A percentile compares a stretch with the other conserved stretches of the same genome.
phyloP scores from a whole-genome alignment of 192 early-diverging fungal genomes.

The Radiomyces spectabilis region DNA sequence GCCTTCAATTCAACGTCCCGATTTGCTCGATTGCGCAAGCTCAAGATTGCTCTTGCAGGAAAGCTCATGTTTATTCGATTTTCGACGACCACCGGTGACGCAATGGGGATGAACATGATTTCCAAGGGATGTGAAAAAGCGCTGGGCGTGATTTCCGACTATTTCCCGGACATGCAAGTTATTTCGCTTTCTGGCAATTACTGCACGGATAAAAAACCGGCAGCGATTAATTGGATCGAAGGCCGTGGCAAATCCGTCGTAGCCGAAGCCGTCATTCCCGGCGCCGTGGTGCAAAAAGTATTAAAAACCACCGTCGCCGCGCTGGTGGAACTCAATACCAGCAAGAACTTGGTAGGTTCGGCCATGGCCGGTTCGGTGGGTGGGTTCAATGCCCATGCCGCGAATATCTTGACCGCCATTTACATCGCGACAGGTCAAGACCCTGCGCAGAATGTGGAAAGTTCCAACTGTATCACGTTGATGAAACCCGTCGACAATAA shows the following conservation, averaged over 20 bases:
- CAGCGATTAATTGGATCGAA: constrained; percentile 96
- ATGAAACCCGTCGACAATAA: constrained; percentile 82
- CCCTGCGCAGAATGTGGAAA: constrained; percentile 95
- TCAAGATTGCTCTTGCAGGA: constrained; percentile 82
- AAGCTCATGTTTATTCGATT: constrained; percentile 82
- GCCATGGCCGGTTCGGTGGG: constrained; percentile 93
- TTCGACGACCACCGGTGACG: constrained; percentile 86
- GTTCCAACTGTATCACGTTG: constrained; percentile 86
- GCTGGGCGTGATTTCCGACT: constrained; percentile 48
- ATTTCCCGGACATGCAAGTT: constrained; percentile 71
- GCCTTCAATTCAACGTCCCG: constrained; percentile 86
- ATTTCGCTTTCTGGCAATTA: constrained; percentile 88
- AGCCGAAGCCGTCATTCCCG: constrained; percentile 78
- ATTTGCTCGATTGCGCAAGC: constrained; percentile 74
- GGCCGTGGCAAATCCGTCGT: constrained; percentile 92
- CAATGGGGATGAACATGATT: constrained; percentile 99
- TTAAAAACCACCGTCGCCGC: constrained; percentile 81
- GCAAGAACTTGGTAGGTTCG: constrained; percentile 89
- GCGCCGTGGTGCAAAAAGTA: constrained; percentile 66
- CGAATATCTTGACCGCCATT: constrained; percentile 86
- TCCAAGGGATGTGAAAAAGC: constrained; percentile 91
- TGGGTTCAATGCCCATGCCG: constrained; percentile 92
- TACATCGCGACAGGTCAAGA: constrained; percentile 93
- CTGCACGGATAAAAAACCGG: constrained; percentile 95
- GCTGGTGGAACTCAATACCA: constrained; percentile 71